Conservation (phyloP, 768 basidiomycete genomes). For the Termitomyces sp. region DNA sequence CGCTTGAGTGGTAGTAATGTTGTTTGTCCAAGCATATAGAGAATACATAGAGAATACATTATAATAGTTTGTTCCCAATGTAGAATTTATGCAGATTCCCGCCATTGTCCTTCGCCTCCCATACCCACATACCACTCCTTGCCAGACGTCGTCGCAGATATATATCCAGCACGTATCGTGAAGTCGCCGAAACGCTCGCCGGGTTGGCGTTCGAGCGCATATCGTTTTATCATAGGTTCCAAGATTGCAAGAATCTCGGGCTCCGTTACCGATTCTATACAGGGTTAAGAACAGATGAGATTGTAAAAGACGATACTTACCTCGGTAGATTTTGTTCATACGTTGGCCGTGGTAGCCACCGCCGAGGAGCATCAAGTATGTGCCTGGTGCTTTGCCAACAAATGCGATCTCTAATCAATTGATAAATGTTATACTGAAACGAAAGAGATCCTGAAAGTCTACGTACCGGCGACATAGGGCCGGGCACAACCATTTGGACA, state of each 20-base stretch:
- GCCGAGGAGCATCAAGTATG: slow-evolving; percentile 92
- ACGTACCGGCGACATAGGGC: slow-evolving; percentile 80
- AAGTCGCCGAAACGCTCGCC: slow-evolving; percentile 97
- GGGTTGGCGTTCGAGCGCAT: slow-evolving; percentile 78
- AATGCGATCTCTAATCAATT: slow-evolving; percentile 77
- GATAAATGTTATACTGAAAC: background rate
- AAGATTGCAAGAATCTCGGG: slow-evolving; percentile 90
- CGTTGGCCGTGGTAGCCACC: slow-evolving; percentile 94
- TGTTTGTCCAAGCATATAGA: background rate
- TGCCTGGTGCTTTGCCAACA: slow-evolving; percentile 91
- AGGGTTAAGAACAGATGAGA: background rate
- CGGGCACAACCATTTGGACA: slow-evolving; percentile 93
- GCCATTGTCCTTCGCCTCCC: slow-evolving; percentile 69
- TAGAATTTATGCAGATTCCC: slow-evolving; percentile 19
- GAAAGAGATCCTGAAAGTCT: background rate
- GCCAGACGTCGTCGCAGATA: slow-evolving; percentile 78
- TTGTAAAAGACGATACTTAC: slow-evolving; percentile 26
- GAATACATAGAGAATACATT: slow-evolving; percentile 1
- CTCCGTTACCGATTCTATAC: slow-evolving; percentile 76
- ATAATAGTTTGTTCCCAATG: background rate
- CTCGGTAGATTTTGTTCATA: slow-evolving; percentile 93
- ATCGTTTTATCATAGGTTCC: slow-evolving; percentile 89
- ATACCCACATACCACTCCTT: slow-evolving; percentile 82
- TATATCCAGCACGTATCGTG: slow-evolving; percentile 87
- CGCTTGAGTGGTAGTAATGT: background rate